These are phyloP conservation scores for Colletotrichum tropicicola DNA, from an alignment of 2,329 filamentous ascomycete genomes.

Conservation along the genomic window DNA sequence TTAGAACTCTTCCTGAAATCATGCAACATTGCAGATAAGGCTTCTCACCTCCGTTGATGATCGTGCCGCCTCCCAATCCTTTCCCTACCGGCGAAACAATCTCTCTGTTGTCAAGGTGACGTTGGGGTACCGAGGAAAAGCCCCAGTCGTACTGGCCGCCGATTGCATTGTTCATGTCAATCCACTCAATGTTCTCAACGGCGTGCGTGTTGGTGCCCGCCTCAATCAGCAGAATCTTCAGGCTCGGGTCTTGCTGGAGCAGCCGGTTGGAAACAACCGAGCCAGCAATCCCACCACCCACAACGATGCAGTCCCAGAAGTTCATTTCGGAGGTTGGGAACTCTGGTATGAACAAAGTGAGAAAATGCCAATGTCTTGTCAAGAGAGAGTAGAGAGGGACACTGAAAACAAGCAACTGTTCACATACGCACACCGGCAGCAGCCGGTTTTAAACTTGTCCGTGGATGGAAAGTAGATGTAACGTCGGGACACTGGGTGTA, in stretches of 20 bases:
- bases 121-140: constrained; percentile 42
- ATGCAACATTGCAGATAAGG: no score
- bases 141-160: constrained; percentile 44
- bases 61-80: constrained; percentile 48
- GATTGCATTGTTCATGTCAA: constrained; percentile 35
- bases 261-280: constrained; percentile 46
- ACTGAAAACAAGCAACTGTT: no score
- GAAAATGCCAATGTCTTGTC: neutral
- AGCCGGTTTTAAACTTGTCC: no score
- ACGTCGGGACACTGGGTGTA: no score
- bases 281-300: constrained; percentile 46
- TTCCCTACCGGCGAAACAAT: constrained; percentile 44
- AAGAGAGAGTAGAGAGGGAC: no score
- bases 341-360: neutral
- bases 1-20: neutral
- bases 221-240: constrained; percentile 48
- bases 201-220: constrained; percentile 42
- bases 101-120: constrained; percentile 33
- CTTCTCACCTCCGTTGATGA: constrained; percentile 51
- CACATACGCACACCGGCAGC: no score
- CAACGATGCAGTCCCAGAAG: constrained; percentile 45
- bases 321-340: neutral
- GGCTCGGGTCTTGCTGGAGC: constrained; percentile 29
- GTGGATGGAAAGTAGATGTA: no score
- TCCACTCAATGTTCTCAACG: constrained; percentile 35